Evolutionary conservation across 1,139 yeast genomes (phyloP).

Genomic region (Pichia sp.): DNA sequence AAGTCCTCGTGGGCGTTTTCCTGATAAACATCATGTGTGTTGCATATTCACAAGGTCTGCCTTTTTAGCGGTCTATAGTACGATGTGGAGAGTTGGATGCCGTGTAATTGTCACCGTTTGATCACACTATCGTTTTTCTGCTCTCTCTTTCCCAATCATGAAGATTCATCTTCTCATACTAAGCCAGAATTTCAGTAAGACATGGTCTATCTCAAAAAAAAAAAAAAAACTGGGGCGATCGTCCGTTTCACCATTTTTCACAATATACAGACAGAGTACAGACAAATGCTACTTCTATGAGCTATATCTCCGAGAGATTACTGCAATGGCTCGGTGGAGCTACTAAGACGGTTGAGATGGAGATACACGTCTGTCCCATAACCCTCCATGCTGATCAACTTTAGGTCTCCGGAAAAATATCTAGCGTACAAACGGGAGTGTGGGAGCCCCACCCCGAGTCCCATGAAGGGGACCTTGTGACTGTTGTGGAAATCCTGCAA

Average conservation of each 20-base stretch:
- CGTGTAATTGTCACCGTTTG: no score
- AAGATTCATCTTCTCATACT: no score
- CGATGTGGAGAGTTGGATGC: no score
- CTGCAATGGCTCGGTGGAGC: constrained; percentile 43
- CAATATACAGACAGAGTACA: background rate
- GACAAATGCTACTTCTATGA: background rate
- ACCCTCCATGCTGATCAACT: constrained; percentile 86
- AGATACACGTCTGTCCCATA: constrained; percentile 91
- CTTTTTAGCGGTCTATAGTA: no score
- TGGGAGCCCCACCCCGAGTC: constrained; percentile 89
- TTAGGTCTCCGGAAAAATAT: constrained; percentile 88
- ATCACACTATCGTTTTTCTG: no score
- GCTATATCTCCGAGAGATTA: background rate
- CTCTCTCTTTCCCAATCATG: no score
- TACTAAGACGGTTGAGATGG: constrained; percentile 62
- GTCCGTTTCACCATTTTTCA: background rate
- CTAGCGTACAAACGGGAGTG: constrained; percentile 81
- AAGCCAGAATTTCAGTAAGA: no score
- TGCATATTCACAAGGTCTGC: background rate
- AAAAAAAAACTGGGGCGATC: background rate
- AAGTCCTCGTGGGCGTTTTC: background rate
- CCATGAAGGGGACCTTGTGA: constrained; percentile 90
- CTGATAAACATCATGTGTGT: background rate
- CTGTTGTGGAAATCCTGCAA: constrained; percentile 43
- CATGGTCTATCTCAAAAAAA: no score